Evolutionary conservation across 2,329 filamentous ascomycete genomes (phyloP).

Genomic region (Hypoxylon sp.): DNA sequence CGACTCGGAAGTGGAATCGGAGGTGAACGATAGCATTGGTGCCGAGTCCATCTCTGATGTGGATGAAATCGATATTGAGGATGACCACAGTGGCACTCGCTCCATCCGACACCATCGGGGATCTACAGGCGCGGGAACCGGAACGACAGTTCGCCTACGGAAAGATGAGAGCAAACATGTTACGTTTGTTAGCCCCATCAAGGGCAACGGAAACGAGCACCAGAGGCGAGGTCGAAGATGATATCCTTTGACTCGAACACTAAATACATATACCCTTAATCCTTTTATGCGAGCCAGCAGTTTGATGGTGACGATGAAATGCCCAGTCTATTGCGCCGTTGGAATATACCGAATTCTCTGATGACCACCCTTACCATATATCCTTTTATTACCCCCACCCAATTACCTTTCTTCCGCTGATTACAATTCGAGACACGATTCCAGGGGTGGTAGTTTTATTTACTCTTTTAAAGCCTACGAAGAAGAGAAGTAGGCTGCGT

Average conservation of each 20-base stretch:
- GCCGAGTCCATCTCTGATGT: slow-evolving; percentile 68
- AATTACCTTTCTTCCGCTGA: slow-evolving; percentile 21
- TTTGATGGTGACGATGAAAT: slow-evolving; percentile 2
- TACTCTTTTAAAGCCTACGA: too few relatives aligned
- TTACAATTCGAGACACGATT: too few relatives aligned
- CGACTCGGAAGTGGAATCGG: slow-evolving; percentile 66
- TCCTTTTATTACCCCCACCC: slow-evolving; percentile 42
- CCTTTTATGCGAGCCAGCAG: background rate
- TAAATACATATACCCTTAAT: too few relatives aligned
- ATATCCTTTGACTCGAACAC: too few relatives aligned
- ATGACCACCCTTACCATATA: slow-evolving; percentile 33
- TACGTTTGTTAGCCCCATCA: slow-evolving; percentile 62
- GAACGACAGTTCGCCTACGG: slow-evolving; percentile 57
- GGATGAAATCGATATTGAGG: slow-evolving; percentile 68
- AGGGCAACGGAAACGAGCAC: slow-evolving; percentile 50
- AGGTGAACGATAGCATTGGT: slow-evolving; percentile 64
- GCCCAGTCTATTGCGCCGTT: slow-evolving; percentile 7
- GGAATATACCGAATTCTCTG: slow-evolving; percentile 36
- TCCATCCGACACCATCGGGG: slow-evolving; percentile 55
- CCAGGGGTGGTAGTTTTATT: too few relatives aligned
- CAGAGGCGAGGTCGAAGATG: slow-evolving; percentile 43
- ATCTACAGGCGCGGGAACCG: slow-evolving; percentile 46
- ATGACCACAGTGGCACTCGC: slow-evolving; percentile 58
- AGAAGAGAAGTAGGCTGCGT: too few relatives aligned
- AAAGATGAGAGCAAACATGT: slow-evolving; percentile 66